These are phyloP conservation scores for Globisporangium alternatum DNA, from an alignment of 352 stramenopile genomes.

Conservation along the genomic window DNA sequence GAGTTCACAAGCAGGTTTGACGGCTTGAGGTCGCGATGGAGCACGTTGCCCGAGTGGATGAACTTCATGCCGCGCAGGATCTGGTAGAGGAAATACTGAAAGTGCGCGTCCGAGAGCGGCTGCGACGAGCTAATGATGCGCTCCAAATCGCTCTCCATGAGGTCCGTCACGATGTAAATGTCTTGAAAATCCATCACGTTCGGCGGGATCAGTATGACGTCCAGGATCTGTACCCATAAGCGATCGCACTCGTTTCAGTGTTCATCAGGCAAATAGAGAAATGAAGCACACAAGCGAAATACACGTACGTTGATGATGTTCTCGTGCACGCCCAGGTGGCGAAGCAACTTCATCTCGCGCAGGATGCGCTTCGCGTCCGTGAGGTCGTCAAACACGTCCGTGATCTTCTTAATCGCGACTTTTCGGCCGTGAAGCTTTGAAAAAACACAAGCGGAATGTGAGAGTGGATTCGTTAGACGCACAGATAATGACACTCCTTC, in stretches of 20 bases:
- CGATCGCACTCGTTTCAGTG: neutral
- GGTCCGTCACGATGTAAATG: conserved; percentile 91
- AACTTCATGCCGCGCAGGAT: conserved; percentile 96
- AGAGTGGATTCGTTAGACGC: neutral
- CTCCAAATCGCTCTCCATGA: conserved; percentile 92
- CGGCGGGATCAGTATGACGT: conserved; percentile 77
- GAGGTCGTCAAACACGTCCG: conserved; percentile 90
- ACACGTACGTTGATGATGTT: conserved; percentile 86
- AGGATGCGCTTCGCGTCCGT: conserved; percentile 92
- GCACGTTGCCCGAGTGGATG: conserved; percentile 96
- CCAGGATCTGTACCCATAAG: conserved; percentile 54
- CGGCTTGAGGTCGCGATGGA: conserved; percentile 87
- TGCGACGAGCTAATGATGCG: conserved; percentile 89
- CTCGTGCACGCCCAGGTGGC: conserved; percentile 88
- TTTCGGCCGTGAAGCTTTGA: conserved; percentile 73
- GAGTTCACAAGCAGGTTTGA: conserved; percentile 89
- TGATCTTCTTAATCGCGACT: conserved; percentile 93
- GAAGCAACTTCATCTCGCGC: conserved; percentile 91
- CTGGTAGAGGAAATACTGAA: conserved; percentile 91
- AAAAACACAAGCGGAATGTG: neutral
- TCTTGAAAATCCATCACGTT: conserved; percentile 87
- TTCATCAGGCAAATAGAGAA: neutral
- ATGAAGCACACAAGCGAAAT: neutral
- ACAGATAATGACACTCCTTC: neutral
- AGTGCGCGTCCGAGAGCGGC: conserved; percentile 82